Percentiles rank a stretch among this genome's conserved stretches.
These are phyloP conservation scores for Fusarium sp. DNA, from an alignment of 2,329 filamentous ascomycete genomes.

Conservation along the genomic window DNA sequence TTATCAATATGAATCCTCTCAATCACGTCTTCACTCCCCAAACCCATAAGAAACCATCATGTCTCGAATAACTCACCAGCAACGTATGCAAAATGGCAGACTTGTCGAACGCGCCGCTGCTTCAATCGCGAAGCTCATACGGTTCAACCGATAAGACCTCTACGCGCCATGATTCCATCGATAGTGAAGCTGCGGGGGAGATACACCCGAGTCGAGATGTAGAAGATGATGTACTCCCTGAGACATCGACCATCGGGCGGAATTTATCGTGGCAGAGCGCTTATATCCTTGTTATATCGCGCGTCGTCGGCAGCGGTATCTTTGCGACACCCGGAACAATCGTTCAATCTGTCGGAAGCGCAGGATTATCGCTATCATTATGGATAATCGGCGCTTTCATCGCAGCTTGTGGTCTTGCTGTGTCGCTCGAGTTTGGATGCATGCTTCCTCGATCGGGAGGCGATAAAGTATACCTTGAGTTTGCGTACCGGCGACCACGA, in stretches of 20 bases:
- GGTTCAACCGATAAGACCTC: neutral
- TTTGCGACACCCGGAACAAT: conserved; percentile 79
- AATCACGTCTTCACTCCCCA: neutral
- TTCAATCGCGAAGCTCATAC: conserved; percentile 12
- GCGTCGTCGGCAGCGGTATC: conserved; percentile 77
- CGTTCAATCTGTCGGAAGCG: conserved; percentile 72
- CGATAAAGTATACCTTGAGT: conserved; percentile 78
- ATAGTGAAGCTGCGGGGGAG: conserved; percentile 9
- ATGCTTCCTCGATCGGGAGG: conserved; percentile 78
- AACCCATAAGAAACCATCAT: neutral
- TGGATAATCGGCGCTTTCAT: conserved; percentile 73
- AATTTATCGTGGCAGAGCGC: conserved; percentile 72
- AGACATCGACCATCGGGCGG: conserved; percentile 68
- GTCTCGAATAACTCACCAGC: neutral
- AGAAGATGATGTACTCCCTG: conserved; percentile 70
- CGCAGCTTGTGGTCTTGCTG: conserved; percentile 69
- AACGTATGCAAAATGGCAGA: neutral
- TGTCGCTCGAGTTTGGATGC: conserved; percentile 75
- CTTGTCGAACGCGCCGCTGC: conserved; percentile 19
- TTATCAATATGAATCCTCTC: conserved; percentile 15
- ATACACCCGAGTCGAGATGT: conserved; percentile 46
- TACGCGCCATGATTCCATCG: neutral
- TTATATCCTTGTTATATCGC: conserved; percentile 75
- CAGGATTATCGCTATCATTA: conserved; percentile 70
- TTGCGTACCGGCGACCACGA: conserved; percentile 71